Conservation (phyloP, 345 rosid genomes). For the Pseudoturritis turrita region DNA sequence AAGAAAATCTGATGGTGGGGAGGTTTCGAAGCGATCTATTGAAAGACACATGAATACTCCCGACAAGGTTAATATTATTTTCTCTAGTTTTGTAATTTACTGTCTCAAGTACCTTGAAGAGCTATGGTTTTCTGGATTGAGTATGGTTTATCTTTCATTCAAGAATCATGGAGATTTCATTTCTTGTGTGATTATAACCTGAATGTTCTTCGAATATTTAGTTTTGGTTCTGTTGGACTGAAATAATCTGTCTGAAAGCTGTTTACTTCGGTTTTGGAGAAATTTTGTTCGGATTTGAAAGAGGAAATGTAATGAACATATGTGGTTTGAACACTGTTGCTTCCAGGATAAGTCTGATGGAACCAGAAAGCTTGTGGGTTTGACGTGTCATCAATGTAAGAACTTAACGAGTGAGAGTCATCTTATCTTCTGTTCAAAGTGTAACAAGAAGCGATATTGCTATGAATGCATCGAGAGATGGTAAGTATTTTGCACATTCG, state of each 20-base stretch:
- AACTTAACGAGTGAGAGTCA: neutral
- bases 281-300: neutral
- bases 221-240: neutral
- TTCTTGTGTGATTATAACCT: neutral
- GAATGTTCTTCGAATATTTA: neutral
- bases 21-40: neutral
- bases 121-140: neutral
- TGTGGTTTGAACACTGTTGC: neutral
- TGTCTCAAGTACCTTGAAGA: neutral
- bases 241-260: neutral
- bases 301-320: neutral
- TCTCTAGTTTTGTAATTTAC: neutral
- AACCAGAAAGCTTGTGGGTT: neutral
- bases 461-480: slow-evolving; percentile 25
- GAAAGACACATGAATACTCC: neutral
- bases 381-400: slow-evolving; percentile 32
- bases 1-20: neutral
- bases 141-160: neutral
- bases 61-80: neutral
- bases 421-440: slow-evolving; percentile 20
- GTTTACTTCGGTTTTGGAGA: neutral
- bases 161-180: neutral
- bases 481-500: neutral
- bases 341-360: slow-evolving; percentile 15
- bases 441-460: slow-evolving; percentile 19